A percentile compares a stretch with the other conserved stretches of the same genome.
phyloP scores from a whole-genome alignment of 768 basidiomycete species.

The Lactarius sanguifluus region DNA sequence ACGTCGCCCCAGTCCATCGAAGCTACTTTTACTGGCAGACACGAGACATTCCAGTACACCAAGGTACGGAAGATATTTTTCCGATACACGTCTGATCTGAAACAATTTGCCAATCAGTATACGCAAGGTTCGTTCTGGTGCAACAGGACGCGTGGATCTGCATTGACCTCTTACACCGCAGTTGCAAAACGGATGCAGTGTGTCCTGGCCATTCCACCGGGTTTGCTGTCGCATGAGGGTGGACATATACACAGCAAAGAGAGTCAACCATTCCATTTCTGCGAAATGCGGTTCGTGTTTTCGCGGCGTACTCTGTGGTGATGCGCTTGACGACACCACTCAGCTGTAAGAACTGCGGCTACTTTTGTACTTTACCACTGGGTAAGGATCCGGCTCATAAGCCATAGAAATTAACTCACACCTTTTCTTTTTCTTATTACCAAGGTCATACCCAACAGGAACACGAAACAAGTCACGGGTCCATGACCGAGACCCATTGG shows the following conservation, averaged over 20 bases:
- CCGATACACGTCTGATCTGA: background rate
- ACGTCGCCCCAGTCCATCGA: slow-evolving; percentile 58
- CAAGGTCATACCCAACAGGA: slow-evolving; percentile 57
- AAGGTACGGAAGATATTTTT: slow-evolving; percentile 41
- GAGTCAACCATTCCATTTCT: slow-evolving; percentile 54
- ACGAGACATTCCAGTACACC: slow-evolving; percentile 62
- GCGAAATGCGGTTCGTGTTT: slow-evolving; percentile 44
- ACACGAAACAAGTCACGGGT: slow-evolving; percentile 62
- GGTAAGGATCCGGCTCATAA: slow-evolving; percentile 38
- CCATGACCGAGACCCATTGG: slow-evolving; percentile 60
- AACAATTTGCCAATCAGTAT: slow-evolving; percentile 39
- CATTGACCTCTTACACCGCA: slow-evolving; percentile 27
- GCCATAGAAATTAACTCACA: background rate
- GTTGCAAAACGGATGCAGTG: slow-evolving; percentile 53
- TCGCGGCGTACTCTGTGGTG: background rate
- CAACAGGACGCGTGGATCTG: background rate
- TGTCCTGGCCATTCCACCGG: slow-evolving; percentile 45
- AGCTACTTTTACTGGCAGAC: slow-evolving; percentile 57
- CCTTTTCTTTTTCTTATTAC: background rate
- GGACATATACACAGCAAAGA: slow-evolving; percentile 46
- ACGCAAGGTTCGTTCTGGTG: slow-evolving; percentile 44
- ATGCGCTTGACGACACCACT: slow-evolving; percentile 6
- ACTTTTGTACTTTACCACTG: slow-evolving; percentile 55
- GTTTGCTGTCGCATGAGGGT: slow-evolving; percentile 44
- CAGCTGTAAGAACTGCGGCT: slow-evolving; percentile 56